A percentile compares a stretch with the other conserved stretches of the same genome.
Conservation (phyloP, 805 yeast genomes). For the Candida taoyuanica region DNA sequence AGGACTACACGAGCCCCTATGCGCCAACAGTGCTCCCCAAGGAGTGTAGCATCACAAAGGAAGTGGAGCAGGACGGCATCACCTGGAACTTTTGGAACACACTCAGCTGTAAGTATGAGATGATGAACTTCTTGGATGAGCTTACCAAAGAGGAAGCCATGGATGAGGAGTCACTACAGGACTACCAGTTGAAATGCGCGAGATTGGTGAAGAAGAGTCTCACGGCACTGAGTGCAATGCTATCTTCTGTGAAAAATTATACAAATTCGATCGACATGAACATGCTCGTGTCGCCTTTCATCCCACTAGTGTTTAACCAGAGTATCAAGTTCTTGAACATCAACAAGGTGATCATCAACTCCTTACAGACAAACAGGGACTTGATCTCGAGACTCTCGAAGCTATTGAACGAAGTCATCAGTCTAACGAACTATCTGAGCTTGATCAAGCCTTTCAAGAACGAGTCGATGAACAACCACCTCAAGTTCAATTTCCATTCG, state of each 20-base stretch:
- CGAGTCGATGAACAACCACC: constrained; percentile 22
- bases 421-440: constrained; percentile 24
- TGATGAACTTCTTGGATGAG: constrained; percentile 35
- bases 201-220: constrained; percentile 33
- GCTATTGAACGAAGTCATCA: constrained; percentile 25
- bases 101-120: constrained; percentile 33
- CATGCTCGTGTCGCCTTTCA: constrained; percentile 22
- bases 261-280: constrained; percentile 24
- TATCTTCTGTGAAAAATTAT: constrained; percentile 15
- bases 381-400: constrained; percentile 22
- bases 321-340: constrained; percentile 24
- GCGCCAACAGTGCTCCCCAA: constrained; percentile 1
- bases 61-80: constrained; percentile 11
- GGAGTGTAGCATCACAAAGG: constrained; percentile 2
- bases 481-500: constrained; percentile 21
- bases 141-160: constrained; percentile 18
- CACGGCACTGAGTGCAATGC: constrained; percentile 12
- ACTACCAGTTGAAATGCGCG: constrained; percentile 36
- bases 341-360: constrained; percentile 27
- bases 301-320: constrained; percentile 29
- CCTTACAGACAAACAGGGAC: constrained; percentile 25
- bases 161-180: constrained; percentile 31
- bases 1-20: constrained; percentile 5
- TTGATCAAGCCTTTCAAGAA: constrained; percentile 28
- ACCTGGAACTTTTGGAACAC: constrained; percentile 26